Percentiles rank a stretch among this genome's conserved stretches.
These are phyloP conservation scores for Petunia hybrid DNA, from an alignment of 305 asterid genomes.

Conservation along the genomic window DNA sequence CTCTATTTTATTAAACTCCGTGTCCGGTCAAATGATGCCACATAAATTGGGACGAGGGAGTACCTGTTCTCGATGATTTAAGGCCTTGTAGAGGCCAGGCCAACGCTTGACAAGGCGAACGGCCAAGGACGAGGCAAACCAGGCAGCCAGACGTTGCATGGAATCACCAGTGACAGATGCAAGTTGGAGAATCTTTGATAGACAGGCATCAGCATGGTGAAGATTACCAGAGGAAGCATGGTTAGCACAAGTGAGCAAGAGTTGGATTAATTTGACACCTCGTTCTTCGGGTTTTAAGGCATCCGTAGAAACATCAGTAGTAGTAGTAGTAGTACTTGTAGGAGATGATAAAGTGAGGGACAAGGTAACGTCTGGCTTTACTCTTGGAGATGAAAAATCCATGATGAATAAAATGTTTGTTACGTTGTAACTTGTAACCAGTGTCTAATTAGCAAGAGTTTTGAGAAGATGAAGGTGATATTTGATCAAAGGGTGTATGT, in stretches of 20 bases:
- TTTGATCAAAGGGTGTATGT: neutral
- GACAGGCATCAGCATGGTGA: constrained; percentile 58
- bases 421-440: neutral
- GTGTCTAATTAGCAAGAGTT: neutral
- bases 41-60: neutral
- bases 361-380: constrained; percentile 51
- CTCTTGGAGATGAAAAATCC: constrained; percentile 48
- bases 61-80: constrained; percentile 34
- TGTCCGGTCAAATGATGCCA: no score
- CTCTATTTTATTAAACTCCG: no score
- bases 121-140: constrained; percentile 62
- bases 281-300: constrained; percentile 53
- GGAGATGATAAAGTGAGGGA: constrained; percentile 43
- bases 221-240: constrained; percentile 64
- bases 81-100: constrained; percentile 65
- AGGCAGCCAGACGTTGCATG: constrained; percentile 57
- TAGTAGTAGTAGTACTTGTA: neutral
- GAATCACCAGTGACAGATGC: constrained; percentile 59
- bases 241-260: constrained; percentile 55
- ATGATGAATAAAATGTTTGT: constrained; percentile 24
- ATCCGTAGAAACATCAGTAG: constrained; percentile 5
- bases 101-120: constrained; percentile 61
- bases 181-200: constrained; percentile 47
- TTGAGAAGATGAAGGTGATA: neutral
- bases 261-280: constrained; percentile 54